Evolutionary conservation across 2,329 filamentous ascomycete species (phyloP).

Genomic region (Cladophialophora immunda): DNA sequence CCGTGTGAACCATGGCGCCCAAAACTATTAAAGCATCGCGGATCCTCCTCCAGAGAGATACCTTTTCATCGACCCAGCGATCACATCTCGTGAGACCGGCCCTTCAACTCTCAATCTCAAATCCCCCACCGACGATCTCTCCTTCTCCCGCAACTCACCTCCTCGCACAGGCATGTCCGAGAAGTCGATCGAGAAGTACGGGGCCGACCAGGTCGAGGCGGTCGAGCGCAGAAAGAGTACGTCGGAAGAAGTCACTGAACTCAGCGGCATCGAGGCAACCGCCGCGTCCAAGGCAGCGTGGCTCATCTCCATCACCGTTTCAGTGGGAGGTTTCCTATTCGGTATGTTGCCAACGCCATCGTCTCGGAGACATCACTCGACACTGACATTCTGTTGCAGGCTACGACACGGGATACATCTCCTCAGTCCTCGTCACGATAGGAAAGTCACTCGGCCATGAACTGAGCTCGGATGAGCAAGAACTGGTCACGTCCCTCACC

Average conservation of each 20-base stretch:
- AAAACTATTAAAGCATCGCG: neutral
- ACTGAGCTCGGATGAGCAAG: conserved; percentile 62
- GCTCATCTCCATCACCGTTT: conserved; percentile 64
- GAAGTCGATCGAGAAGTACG: conserved; percentile 38
- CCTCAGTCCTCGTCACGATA: conserved; percentile 66
- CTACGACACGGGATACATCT: conserved; percentile 71
- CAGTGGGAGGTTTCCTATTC: conserved; percentile 67
- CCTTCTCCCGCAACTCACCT: neutral
- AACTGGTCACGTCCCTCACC: conserved; percentile 65
- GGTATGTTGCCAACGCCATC: conserved; percentile 42
- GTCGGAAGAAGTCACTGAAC: conserved; percentile 15
- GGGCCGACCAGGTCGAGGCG: conserved; percentile 40
- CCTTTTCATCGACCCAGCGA: neutral
- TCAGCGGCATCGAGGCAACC: conserved; percentile 47
- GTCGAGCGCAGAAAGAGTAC: conserved; percentile 29
- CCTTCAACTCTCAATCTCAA: neutral
- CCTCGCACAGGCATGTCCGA: conserved; percentile 13
- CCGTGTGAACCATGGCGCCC: neutral
- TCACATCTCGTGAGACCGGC: neutral
- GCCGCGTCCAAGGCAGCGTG: conserved; percentile 60
- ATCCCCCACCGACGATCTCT: neutral
- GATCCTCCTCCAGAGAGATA: neutral
- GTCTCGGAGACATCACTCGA: neutral
- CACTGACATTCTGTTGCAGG: conserved; percentile 39
- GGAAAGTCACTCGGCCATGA: conserved; percentile 55